Base-by-base conservation (phyloP, 2,329 filamentous ascomycete genomes). In the Penicillium glabrum region DNA sequence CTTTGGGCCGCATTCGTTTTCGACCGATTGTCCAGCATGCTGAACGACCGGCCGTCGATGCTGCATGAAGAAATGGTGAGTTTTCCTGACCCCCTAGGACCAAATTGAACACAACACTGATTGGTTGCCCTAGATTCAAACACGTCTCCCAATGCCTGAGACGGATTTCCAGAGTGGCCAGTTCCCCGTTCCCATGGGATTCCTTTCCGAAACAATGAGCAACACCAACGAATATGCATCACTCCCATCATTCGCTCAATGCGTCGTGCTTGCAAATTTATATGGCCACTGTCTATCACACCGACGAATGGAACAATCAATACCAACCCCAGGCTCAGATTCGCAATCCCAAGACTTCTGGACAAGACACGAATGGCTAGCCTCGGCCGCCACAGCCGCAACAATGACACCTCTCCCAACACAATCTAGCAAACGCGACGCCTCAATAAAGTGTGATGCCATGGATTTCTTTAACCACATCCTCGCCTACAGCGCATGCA, bases 1-100 rank as follows among this genome's bases (percentile, higher is more conserved):
- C 27, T 57, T 7, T 57, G 54, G 54, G 31, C 46, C 11, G 54
- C 54, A 37, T 57, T 49, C 26, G 50, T 47, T 8, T 43, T 57
- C n/a, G 54, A 57, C 39, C 37, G 54, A 39, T 43, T 57, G 10
- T 27, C 46, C 14, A 57, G 51, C 29, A 49, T 47, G 54, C 46
- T 47, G 21, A 53, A 53, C 21, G 49, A 57, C n/a, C 46, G 54
- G 21, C 54, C 54, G 1, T 11, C 35, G 13, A 57, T 48, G 21
- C 54, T 57, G 1, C 35, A 57, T 10, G 54, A 57, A 50, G 46
- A 55, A 29, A 48, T 45, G 8, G 53, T 55, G 35, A 44, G 46
- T 50, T 19, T 1, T 23, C 16, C 23, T 31, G 19, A 19, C 14
- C 5, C 29, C 3, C 14, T 13, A 29, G 9, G 48, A 10, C n/a